Evolutionary conservation across 2,329 filamentous ascomycete genomes (phyloP).

Genomic region (Penicillium hesseltinei): DNA sequence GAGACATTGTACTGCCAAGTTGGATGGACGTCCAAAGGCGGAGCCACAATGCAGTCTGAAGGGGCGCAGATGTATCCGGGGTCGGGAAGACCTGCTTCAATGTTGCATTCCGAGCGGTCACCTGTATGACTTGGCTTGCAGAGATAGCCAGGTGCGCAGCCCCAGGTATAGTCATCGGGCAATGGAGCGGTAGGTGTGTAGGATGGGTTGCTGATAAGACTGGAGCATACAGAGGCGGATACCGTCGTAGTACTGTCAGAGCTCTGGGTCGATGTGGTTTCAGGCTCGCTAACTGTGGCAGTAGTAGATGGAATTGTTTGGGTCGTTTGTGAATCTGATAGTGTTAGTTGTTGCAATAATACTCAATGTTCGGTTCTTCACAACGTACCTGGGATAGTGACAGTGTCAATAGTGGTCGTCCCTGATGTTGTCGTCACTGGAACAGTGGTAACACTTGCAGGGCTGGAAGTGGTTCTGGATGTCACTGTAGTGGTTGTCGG

Average conservation of each 20-base stretch:
- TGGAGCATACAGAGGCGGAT: constrained; percentile 28
- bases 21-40: constrained; percentile 25
- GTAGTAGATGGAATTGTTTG: background rate
- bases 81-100: constrained; percentile 43
- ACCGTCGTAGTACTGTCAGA: background rate
- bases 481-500: background rate
- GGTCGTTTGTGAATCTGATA: background rate
- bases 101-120: constrained; percentile 36
- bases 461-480: background rate
- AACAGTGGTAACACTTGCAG: background rate
- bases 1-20: constrained; percentile 51
- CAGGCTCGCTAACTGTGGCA: background rate
- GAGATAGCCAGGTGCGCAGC: constrained; percentile 45
- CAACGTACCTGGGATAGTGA: constrained; percentile 9
- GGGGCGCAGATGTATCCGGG: constrained; percentile 41
- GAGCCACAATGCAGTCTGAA: constrained; percentile 39
- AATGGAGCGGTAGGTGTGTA: constrained; percentile 28
- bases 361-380: background rate
- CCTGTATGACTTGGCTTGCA: constrained; percentile 39
- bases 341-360: background rate
- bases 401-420: background rate
- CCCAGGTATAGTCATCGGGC: constrained; percentile 40
- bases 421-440: background rate
- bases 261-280: background rate
- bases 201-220: constrained; percentile 29